Evolutionary conservation across 352 stramenopile genomes (phyloP).

Genomic region (Elongisporangium undulatum): DNA sequence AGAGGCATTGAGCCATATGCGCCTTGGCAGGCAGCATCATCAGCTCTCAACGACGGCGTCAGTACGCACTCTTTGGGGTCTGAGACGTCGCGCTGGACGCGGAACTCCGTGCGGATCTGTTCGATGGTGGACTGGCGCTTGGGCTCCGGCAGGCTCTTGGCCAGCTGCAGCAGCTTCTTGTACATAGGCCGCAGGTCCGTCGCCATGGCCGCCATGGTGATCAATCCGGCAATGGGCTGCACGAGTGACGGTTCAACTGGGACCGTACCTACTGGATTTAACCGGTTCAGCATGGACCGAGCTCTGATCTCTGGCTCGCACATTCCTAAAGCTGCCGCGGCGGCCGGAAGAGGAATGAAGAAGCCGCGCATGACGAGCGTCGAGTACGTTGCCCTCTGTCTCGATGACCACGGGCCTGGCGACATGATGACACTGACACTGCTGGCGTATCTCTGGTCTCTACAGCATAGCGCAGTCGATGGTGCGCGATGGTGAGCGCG

Average conservation of each 20-base stretch:
- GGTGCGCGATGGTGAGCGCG: constrained; percentile 10
- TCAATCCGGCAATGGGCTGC: not conserved
- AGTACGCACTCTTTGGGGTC: constrained; percentile 64
- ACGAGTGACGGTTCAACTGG: not conserved
- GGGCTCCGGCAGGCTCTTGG: constrained; percentile 61
- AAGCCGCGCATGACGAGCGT: constrained; percentile 37
- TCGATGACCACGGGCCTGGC: not conserved
- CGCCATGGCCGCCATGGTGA: constrained; percentile 16
- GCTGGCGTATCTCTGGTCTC: not conserved
- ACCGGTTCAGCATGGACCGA: not conserved
- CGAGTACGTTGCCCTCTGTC: constrained; percentile 33
- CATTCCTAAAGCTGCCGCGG: not conserved
- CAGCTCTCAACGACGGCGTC: not conserved
- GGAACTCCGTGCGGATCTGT: constrained; percentile 78
- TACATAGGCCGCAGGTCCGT: constrained; percentile 68
- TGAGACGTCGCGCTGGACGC: constrained; percentile 42
- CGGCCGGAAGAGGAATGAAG: constrained; percentile 19
- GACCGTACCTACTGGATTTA: not conserved
- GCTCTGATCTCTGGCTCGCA: not conserved
- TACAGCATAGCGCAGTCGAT: constrained; percentile 42
- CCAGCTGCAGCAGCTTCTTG: constrained; percentile 81
- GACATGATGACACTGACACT: not conserved
- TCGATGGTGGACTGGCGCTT: constrained; percentile 63
- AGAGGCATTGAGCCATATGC: not conserved
- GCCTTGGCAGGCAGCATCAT: not conserved